Percentiles rank a stretch among this genome's conserved stretches.
Conservation (phyloP, 345 rosid genomes). For the Hibiscus trionum region DNA sequence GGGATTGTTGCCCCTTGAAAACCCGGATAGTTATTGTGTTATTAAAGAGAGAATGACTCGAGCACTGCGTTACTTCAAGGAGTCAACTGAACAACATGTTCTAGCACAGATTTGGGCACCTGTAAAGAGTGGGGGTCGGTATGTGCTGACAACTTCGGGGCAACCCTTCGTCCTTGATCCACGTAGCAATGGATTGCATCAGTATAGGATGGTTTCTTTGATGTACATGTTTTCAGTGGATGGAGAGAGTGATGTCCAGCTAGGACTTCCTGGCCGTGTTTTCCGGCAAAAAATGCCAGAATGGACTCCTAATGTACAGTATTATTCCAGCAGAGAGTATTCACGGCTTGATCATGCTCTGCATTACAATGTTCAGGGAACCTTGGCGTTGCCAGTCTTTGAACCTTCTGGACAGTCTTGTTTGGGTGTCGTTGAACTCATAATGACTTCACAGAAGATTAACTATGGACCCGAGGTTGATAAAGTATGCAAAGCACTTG, state of each 20-base stretch:
- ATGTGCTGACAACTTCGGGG: conserved; percentile 71
- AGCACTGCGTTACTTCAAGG: conserved; percentile 73
- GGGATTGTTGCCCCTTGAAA: conserved; percentile 46
- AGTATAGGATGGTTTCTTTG: conserved; percentile 79
- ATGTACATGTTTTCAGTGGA: conserved; percentile 70
- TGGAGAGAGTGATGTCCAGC: conserved; percentile 58
- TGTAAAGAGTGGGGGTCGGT: conserved; percentile 46
- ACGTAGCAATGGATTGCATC: conserved; percentile 61
- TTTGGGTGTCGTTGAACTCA: conserved; percentile 87
- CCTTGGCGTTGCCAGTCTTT: conserved; percentile 88
- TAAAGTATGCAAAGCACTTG: conserved; percentile 95
- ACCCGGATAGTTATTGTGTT: conserved; percentile 48
- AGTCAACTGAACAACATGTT: conserved; percentile 73
- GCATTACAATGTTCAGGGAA: conserved; percentile 64
- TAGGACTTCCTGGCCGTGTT: conserved; percentile 96
- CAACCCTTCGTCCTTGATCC: conserved; percentile 88
- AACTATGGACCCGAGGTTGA: conserved; percentile 91
- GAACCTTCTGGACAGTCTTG: conserved; percentile 72
- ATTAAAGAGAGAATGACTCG: conserved; percentile 86
- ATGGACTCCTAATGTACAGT: conserved; percentile 95
- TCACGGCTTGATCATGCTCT: conserved; percentile 72
- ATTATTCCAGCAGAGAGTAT: conserved; percentile 75
- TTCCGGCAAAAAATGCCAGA: conserved; percentile 74
- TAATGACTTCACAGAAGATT: conserved; percentile 77
- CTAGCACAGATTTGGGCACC: conserved; percentile 97